Evolutionary conservation across 2,329 filamentous ascomycete genomes (phyloP), one percentile per base, ranked within the genome.

Genomic region (Mariannaea elegans): DNA sequence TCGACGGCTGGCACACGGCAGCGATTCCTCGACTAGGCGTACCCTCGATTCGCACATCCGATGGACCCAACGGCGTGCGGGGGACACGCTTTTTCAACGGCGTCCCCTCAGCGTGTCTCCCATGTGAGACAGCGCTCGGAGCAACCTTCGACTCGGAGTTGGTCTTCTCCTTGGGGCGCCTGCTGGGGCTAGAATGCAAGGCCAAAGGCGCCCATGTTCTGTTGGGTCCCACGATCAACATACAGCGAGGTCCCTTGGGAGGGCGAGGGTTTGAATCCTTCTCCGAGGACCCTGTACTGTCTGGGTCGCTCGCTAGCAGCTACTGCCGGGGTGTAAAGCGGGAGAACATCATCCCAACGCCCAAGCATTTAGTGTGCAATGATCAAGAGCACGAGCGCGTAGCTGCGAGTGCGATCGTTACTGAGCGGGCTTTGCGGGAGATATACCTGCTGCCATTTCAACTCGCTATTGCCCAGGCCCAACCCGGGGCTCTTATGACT

Each of bases 361-460:
- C 59, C 23, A 48, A 46, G 10, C 41, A 59, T 4, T 53, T 62
- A 12, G 21, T 64, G 3, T 29, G 32, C n/a, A 42, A 47, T 42
- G 13, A 56, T 48, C 56, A 93, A 92, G 77, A 89, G 89, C 62
- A 81, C 89, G 16, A 53, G 14, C 21, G 48, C 9, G 39, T 29
- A 27, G 48, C 48, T 7, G 48, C 39, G 23, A 34, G 39, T 14
- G 24, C 21, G 4, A 41, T 41, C 8, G 48, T 51, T 14, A 51
- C 32, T 21, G 50, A 53, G 12, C 27, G 50, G 3, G 50, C 50
- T 3, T 21, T 53, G 3, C 24, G 50, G 7, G 50, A 53, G 21
- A 44, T 53, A 10, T 45, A 53, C 19, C 14, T 31, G 3, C 50
- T 44, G 2, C 51, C 51, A 23, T 55, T 55, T 38, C 41, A 55